phyloP scores from a whole-genome alignment of 805 yeast species.

The Schizosaccharomyces cryophilus region DNA sequence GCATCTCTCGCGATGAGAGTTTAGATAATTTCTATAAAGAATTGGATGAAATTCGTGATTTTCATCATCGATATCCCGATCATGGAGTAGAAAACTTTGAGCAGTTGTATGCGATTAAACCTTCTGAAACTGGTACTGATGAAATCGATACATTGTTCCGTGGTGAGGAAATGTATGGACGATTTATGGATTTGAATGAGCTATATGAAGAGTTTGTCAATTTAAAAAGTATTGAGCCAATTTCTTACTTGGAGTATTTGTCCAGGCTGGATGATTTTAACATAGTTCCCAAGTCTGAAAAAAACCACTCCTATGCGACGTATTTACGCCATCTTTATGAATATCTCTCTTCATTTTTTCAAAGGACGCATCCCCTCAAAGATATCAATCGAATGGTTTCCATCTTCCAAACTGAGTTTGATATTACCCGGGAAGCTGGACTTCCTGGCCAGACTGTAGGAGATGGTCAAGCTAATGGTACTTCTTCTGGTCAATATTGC shows the following conservation, averaged over 20 bases:
- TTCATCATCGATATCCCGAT: slow-evolving; percentile 14
- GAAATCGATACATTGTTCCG: slow-evolving; percentile 27
- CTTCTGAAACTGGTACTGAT: slow-evolving; percentile 14
- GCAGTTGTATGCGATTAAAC: slow-evolving; percentile 9
- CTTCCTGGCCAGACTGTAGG: slow-evolving; percentile 6
- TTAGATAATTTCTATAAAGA: slow-evolving; percentile 19
- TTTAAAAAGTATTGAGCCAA: slow-evolving; percentile 15
- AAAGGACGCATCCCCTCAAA: slow-evolving; percentile 25
- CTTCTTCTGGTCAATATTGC: slow-evolving; percentile 23
- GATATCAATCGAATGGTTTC: slow-evolving; percentile 16
- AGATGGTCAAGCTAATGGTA: slow-evolving; percentile 2
- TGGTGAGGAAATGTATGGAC: slow-evolving; percentile 40
- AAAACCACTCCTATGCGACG: slow-evolving; percentile 16
- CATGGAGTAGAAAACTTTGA: slow-evolving; percentile 13
- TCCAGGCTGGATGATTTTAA: slow-evolving; percentile 21
- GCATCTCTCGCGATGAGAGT: slow-evolving; percentile 7
- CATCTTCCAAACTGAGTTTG: slow-evolving; percentile 13
- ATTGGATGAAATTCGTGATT: slow-evolving; percentile 14
- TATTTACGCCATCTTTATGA: slow-evolving; percentile 24
- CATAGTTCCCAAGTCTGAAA: slow-evolving; percentile 9
- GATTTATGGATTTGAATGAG: slow-evolving; percentile 29
- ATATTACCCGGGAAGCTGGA: slow-evolving; percentile 9
- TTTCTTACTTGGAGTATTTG: slow-evolving; percentile 28
- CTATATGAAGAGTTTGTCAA: slow-evolving; percentile 32
- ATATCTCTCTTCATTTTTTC: slow-evolving; percentile 28